Conservation (phyloP, 306 rosid species). For the Quercus rubra region DNA sequence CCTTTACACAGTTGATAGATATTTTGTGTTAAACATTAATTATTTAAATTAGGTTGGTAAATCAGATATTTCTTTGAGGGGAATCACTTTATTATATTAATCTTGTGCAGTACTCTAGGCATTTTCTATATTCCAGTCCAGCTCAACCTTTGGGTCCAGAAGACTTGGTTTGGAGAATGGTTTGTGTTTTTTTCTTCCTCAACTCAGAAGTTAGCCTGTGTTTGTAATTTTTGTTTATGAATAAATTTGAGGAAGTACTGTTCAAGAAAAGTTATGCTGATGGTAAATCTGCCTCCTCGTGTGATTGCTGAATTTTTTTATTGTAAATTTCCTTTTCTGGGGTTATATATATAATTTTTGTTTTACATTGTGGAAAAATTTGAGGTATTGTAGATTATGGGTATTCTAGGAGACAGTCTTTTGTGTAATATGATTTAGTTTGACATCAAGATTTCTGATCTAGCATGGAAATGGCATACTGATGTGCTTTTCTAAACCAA, state of each 20-base stretch:
- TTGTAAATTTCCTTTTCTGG: background rate
- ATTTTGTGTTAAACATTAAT: background rate
- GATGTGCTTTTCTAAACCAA: background rate
- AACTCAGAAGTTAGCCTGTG: background rate
- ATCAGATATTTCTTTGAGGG: background rate
- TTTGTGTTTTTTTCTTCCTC: slow-evolving; percentile 31
- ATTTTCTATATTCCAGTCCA: slow-evolving; percentile 83
- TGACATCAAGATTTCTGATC: background rate
- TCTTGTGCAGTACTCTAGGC: slow-evolving; percentile 70
- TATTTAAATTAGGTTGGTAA: background rate
- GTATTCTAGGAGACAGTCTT: background rate
- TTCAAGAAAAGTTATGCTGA: background rate
- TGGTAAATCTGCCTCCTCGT: background rate
- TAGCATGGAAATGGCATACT: too few species aligned
- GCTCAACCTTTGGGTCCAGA: slow-evolving; percentile 96
- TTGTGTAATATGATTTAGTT: background rate
- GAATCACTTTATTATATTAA: background rate
- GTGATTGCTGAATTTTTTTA: background rate
- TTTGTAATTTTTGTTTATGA: background rate
- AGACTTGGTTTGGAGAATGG: slow-evolving; percentile 98
- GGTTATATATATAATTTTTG: too few species aligned
- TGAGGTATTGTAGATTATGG: background rate
- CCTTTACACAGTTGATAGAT: too few species aligned
- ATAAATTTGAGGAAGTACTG: background rate
- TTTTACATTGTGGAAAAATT: background rate